These are phyloP conservation scores for Rhytidhysteron rufulum DNA, from an alignment of 2,329 filamentous ascomycete genomes.

Conservation along the genomic window DNA sequence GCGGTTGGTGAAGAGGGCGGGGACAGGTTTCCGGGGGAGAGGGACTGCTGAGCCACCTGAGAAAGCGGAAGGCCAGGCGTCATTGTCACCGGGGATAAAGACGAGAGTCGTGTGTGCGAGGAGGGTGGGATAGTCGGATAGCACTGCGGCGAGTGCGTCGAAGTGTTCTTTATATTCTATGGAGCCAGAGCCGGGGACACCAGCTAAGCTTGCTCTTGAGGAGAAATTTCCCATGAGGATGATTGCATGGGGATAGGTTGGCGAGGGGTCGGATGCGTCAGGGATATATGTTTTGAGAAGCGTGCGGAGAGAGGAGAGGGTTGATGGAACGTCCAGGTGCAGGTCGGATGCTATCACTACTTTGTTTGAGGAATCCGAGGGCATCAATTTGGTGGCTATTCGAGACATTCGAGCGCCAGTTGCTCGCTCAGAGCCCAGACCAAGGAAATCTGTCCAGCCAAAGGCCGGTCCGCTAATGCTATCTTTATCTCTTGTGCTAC, in stretches of 20 bases:
- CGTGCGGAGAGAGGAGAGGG: slow-evolving; percentile 74
- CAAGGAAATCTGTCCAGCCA: slow-evolving; percentile 96
- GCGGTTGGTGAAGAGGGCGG: slow-evolving; percentile 85
- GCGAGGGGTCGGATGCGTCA: slow-evolving; percentile 52
- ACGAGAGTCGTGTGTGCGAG: slow-evolving; percentile 79
- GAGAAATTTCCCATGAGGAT: slow-evolving; percentile 83
- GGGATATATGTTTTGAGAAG: slow-evolving; percentile 70
- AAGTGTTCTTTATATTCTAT: slow-evolving; percentile 98
- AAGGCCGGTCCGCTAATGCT: slow-evolving; percentile 50
- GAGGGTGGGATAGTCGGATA: slow-evolving; percentile 79
- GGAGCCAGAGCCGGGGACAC: slow-evolving; percentile 68
- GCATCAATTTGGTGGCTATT: slow-evolving; percentile 66
- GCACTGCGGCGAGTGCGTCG: slow-evolving; percentile 75
- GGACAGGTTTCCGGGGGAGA: slow-evolving; percentile 68
- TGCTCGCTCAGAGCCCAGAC: slow-evolving; percentile 83
- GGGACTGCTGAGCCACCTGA: slow-evolving; percentile 68
- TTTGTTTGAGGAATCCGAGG: slow-evolving; percentile 38
- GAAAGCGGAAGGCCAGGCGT: slow-evolving; percentile 92
- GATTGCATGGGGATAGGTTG: slow-evolving; percentile 69
- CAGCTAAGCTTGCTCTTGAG: slow-evolving; percentile 55
- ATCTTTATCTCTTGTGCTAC: slow-evolving; percentile 44
- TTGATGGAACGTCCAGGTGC: slow-evolving; percentile 79
- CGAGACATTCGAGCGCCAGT: slow-evolving; percentile 78
- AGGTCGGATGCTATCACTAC: slow-evolving; percentile 81
- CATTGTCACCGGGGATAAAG: slow-evolving; percentile 94